phyloP scores from a whole-genome alignment of 169 alveolate genomes.

The Plasmodium berghei region DNA sequence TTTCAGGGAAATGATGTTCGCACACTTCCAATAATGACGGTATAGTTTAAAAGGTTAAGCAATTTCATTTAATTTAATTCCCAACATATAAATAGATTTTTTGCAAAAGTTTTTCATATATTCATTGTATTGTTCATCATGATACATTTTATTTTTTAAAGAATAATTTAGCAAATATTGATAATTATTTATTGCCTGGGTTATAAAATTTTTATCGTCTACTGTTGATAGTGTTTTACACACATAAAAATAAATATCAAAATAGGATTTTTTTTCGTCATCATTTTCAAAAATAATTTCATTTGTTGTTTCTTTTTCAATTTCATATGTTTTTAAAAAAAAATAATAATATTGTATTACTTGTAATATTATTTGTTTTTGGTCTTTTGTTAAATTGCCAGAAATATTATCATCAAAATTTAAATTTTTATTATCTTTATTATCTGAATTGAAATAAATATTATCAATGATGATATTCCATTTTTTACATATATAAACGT shows the following conservation, averaged over 20 bases:
- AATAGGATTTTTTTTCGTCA: slow-evolving; percentile 71
- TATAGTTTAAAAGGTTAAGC: background rate
- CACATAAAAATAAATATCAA: slow-evolving; percentile 68
- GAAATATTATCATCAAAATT: slow-evolving; percentile 50
- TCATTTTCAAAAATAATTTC: slow-evolving; percentile 37
- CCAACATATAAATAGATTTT: slow-evolving; percentile 44
- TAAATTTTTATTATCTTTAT: slow-evolving; percentile 8
- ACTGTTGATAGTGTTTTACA: slow-evolving; percentile 71
- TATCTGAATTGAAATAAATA: slow-evolving; percentile 25
- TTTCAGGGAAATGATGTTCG: no score
- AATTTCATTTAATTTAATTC: slow-evolving; percentile 20
- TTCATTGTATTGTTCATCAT: slow-evolving; percentile 53
- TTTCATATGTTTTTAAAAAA: slow-evolving; percentile 55
- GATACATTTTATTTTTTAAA: slow-evolving; percentile 59
- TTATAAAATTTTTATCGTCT: slow-evolving; percentile 33
- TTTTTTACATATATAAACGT: slow-evolving; percentile 55
- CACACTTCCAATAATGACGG: no score
- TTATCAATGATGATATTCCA: slow-evolving; percentile 48
- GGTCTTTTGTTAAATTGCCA: slow-evolving; percentile 23
- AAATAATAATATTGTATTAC: slow-evolving; percentile 32
- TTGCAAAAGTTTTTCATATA: slow-evolving; percentile 44
- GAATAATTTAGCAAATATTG: slow-evolving; percentile 41
- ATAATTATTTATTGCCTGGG: slow-evolving; percentile 47
- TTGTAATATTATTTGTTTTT: slow-evolving; percentile 31
- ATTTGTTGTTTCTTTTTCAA: slow-evolving; percentile 4